Conservation (phyloP, 805 yeast genomes). For the Saturnispora halmiae region DNA sequence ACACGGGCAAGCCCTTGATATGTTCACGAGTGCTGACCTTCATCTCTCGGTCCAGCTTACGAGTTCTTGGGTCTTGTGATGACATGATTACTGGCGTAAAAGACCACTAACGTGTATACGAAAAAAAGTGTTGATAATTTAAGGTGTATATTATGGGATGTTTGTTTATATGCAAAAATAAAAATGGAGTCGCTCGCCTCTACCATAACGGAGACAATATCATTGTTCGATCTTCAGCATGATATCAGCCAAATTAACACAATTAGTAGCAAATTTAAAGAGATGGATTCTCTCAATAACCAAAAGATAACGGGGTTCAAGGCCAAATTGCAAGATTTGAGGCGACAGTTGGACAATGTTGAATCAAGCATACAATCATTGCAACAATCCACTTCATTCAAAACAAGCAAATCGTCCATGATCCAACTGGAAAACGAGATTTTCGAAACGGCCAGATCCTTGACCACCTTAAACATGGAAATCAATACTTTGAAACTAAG, state of each 20-base stretch:
- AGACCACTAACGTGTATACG: too few species aligned
- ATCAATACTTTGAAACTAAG: constrained; percentile 33
- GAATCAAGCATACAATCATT: constrained; percentile 6
- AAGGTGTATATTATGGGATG: neutral
- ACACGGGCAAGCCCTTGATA: constrained; percentile 44
- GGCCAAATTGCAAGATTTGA: constrained; percentile 3
- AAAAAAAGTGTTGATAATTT: neutral
- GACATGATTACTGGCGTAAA: too few species aligned
- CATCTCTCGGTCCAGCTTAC: constrained; percentile 3
- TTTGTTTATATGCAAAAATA: neutral
- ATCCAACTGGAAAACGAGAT: constrained; percentile 36
- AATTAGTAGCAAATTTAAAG: constrained; percentile 11
- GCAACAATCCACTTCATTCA: constrained; percentile 24
- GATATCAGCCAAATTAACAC: constrained; percentile 39
- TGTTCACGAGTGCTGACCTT: constrained; percentile 2
- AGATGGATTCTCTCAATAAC: constrained; percentile 6
- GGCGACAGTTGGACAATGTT: constrained; percentile 10
- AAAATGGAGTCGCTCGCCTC: constrained; percentile 13
- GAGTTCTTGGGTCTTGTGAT: constrained; percentile 1
- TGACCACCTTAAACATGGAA: constrained; percentile 41
- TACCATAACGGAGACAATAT: constrained; percentile 11
- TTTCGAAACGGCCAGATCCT: constrained; percentile 41
- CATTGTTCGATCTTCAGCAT: constrained; percentile 39
- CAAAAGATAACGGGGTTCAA: neutral
- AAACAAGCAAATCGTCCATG: constrained; percentile 26